These are phyloP conservation scores for Zygnema circumcarinatum DNA, from an alignment of 139 green algal species.

Conservation along the genomic window DNA sequence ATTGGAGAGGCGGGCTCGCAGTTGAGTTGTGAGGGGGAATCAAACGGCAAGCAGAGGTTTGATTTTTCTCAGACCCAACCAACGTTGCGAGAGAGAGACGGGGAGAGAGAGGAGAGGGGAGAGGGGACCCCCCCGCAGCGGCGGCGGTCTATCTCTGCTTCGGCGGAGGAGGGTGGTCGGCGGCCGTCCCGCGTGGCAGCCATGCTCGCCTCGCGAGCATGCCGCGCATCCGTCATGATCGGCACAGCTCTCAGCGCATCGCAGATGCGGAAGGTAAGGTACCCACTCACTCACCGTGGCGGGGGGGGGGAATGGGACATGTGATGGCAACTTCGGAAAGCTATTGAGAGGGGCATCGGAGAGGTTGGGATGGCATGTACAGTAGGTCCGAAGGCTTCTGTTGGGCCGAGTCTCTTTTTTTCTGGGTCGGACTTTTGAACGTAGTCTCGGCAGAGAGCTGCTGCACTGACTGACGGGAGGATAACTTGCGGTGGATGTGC, in stretches of 20 bases:
- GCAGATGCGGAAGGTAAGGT: constrained; percentile 70
- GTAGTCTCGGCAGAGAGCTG: too few relatives aligned
- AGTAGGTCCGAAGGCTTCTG: too few relatives aligned
- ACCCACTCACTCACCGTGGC: not conserved
- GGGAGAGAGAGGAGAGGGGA: constrained; percentile 11
- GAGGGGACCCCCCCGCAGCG: not conserved
- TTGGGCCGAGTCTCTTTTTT: not conserved
- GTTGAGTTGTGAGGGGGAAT: too few relatives aligned
- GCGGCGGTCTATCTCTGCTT: not conserved
- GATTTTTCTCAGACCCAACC: too few relatives aligned
- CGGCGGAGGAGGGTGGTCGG: constrained; percentile 10
- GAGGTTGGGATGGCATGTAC: not conserved
- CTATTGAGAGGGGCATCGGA: not conserved
- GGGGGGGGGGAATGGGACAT: not conserved
- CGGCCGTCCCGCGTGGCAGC: constrained; percentile 75
- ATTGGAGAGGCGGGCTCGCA: too few relatives aligned
- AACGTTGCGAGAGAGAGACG: too few relatives aligned
- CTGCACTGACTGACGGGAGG: too few relatives aligned
- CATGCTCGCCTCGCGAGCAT: constrained; percentile 92
- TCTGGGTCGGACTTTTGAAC: too few relatives aligned
- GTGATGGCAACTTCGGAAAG: not conserved
- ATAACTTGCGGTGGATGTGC: too few relatives aligned
- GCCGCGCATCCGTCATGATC: constrained; percentile 93
- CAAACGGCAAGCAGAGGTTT: too few relatives aligned
- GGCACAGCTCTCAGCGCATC: constrained; percentile 73